phyloP scores from a whole-genome alignment of 805 yeast species.

The Alloascoidea africana region DNA sequence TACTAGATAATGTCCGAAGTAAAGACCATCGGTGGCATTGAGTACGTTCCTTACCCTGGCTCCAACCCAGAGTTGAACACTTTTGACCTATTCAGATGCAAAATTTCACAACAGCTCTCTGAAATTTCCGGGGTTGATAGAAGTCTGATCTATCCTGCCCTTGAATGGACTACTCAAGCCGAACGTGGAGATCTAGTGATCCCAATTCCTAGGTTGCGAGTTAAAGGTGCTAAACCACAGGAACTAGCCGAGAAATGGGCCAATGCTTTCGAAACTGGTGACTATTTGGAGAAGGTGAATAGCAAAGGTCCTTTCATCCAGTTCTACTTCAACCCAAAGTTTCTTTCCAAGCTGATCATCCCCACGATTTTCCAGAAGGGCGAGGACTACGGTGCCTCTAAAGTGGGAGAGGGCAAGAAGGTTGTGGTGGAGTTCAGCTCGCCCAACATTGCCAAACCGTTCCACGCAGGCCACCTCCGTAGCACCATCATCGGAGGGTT shows the following conservation, averaged over 20 bases:
- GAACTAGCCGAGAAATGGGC: constrained; percentile 69
- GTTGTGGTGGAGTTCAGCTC: constrained; percentile 84
- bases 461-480: constrained; percentile 98
- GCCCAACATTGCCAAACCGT: constrained; percentile 98
- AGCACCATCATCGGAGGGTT: constrained; percentile 97
- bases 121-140: constrained; percentile 59
- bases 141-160: constrained; percentile 59
- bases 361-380: constrained; percentile 51
- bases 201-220: constrained; percentile 85
- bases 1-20: no score
- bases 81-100: constrained; percentile 79
- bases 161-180: constrained; percentile 74
- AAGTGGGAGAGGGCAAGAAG: constrained; percentile 57
- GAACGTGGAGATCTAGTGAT: constrained; percentile 89
- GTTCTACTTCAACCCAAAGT: constrained; percentile 59
- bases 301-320: constrained; percentile 88
- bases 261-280: constrained; percentile 55
- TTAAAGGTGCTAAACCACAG: constrained; percentile 69
- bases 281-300: constrained; percentile 50
- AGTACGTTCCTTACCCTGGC: constrained; percentile 19
- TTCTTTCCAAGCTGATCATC: constrained; percentile 53
- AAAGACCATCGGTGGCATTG: no score
- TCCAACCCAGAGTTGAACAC: constrained; percentile 71
- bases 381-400: constrained; percentile 53
- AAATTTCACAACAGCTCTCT: constrained; percentile 67